Base-by-base conservation (phyloP, 768 basidiomycete genomes). In the Lentinula edodes region DNA sequence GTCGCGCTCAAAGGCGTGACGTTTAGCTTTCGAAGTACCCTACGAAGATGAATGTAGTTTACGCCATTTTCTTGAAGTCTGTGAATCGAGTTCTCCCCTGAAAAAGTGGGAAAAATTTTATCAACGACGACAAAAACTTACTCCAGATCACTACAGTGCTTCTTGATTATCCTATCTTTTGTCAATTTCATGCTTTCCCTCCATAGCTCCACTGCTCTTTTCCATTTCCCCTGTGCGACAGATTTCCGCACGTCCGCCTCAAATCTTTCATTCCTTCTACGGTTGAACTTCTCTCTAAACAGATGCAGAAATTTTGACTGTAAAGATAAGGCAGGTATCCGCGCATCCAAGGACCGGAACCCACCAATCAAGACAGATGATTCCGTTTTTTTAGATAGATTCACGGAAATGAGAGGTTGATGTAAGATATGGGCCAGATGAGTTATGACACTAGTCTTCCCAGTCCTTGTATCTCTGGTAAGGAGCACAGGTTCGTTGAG, bases 401-500 rank as follows among this genome's bases (percentile, higher is more conserved):
- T 99, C 61, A 99, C 81, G 0, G 95, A 93, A 59, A 93, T 83
- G 38, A 99, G 81, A 0, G 88, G 86, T 10, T 85, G 83, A 6
- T 80, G 82, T 34, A 97, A 81, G n/a, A 91, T 73, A 2, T 87
- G 80, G 10, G 97, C 89, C 35, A 98, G 80, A 67, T 97, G 87
- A 2, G 94, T 91, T 15, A 99, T 84, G 18, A 87, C 83, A 57
- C 95, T 95, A 0, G 97, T 99, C 74, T 99, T 99, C 13, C 97
- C 97, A 1, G 97, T 99, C n/a, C 97, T 97, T 2, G 97, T 99
- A 77, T 99, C 97, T 51, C 97, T 97, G 0, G 95, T 94, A 28
- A 99, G 81, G 7, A 99, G 81, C 5, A 95, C 78, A 5, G 97
- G 94, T 69, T 99, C 97, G 13, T 74, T 74, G 51, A 89, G 77